Evolutionary conservation across 225 moss, liverwort and hornwort genomes (phyloP), one percentile per base, ranked within the genome.

Genomic region (Pseudisothecium myosuroides): DNA sequence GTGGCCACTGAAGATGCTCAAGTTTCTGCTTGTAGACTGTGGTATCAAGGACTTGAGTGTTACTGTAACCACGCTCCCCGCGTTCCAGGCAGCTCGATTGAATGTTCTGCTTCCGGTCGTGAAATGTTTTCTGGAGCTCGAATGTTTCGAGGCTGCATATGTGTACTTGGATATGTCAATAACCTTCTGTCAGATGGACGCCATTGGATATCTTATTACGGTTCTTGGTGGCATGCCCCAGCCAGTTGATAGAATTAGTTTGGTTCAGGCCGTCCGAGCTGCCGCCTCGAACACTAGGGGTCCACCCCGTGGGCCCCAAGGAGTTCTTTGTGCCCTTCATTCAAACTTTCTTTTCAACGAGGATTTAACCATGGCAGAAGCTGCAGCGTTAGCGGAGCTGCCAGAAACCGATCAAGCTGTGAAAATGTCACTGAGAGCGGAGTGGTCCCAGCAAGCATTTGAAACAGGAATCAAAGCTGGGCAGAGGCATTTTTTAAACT

Each of bases 371-470:
- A 83, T 90, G 81, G 82, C 76, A 79, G 94, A 94, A 87, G 94
- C 94, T 62, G 90, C 65, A 12, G 80, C 79, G 39, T 88, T 94
- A 65, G 91, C 72, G 85, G 94, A 94, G 87, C 81, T 92, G 65
- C 92, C 92, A 39, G 91, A 94, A n/a, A 94, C 94, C 52, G 91
- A 94, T 84, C 77, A 81, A 62, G 84, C 85, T 83, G 91, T 94
- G 81, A 94, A 89, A 89, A 43, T 82, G 87, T 79, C 83, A 66
- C 79, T 94, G 82, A 75, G 54, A 64, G 88, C 90, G 36, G 94
- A 92, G 78, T 94, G 94, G 94, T 92, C 94, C 22, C 94, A 94
- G 87, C 76, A 91, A 94, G 94, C 94, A 36, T 94, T 92, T 80
- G 89, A 90, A 84, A 90, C 84, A 84, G 94, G 92, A 73, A 69